Percentiles rank a stretch among this genome's conserved stretches.
phyloP scores from a whole-genome alignment of 257 asterid genomes.

The Sherardia arvensis region DNA sequence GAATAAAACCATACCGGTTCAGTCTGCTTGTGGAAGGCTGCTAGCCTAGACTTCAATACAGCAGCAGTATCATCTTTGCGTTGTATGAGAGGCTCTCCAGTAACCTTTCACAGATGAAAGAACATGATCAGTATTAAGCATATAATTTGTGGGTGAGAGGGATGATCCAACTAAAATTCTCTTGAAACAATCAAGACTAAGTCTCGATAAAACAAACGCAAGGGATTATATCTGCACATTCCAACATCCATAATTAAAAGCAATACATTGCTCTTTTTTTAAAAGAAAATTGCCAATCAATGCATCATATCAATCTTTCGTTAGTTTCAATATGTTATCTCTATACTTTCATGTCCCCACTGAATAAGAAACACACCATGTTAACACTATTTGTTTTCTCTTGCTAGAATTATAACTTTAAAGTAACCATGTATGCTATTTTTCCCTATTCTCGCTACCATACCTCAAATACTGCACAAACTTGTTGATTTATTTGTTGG shows the following conservation, averaged over 20 bases:
- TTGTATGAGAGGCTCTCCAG: conserved; percentile 87
- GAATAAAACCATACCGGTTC: conserved; percentile 47
- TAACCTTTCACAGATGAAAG: conserved; percentile 16
- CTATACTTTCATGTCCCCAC: too few species aligned
- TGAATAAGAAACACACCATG: too few species aligned
- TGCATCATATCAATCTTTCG: too few species aligned
- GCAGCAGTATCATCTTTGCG: conserved; percentile 91
- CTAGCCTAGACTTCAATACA: conserved; percentile 91
- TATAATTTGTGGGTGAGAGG: background rate
- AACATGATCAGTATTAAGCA: background rate
- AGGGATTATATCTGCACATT: background rate
- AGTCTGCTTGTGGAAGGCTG: conserved; percentile 84
- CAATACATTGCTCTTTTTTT: background rate
- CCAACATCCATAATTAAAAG: background rate
- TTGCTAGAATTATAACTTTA: too few species aligned
- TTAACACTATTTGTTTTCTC: too few species aligned
- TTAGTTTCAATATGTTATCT: too few species aligned
- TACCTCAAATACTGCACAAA: too few species aligned
- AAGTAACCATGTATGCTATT: too few species aligned
- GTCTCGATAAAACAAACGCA: background rate
- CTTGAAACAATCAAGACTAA: background rate
- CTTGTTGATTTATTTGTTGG: too few species aligned
- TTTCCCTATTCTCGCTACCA: too few species aligned
- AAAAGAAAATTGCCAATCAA: too few species aligned
- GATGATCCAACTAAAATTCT: background rate